phyloP scores from a whole-genome alignment of 2,329 filamentous ascomycete species.

The Trichoderma arundinaceum region DNA sequence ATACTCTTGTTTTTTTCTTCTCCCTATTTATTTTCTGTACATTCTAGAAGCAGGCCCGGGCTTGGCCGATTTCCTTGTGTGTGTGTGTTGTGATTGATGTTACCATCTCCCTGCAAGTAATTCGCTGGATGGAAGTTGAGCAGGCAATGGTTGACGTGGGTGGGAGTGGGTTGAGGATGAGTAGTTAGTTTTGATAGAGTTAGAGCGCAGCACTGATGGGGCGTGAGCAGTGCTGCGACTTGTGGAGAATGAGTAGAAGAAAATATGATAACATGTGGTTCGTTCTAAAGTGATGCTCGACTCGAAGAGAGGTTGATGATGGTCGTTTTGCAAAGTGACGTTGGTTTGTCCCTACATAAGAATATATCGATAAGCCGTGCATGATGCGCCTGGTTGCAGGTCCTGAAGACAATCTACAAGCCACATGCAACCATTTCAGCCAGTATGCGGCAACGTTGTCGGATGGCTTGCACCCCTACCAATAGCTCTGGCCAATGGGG shows the following conservation, averaged over 20 bases:
- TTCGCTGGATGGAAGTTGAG: constrained; percentile 34
- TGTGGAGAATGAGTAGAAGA: constrained; percentile 19
- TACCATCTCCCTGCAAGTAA: constrained; percentile 44
- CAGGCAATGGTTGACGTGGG: constrained; percentile 17
- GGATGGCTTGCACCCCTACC: neutral
- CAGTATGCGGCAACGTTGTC: constrained; percentile 1
- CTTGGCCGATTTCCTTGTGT: constrained; percentile 39
- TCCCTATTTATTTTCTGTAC: constrained; percentile 41
- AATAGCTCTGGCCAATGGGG: constrained; percentile 13
- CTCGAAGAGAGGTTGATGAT: neutral
- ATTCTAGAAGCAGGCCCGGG: constrained; percentile 45
- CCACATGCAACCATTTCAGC: constrained; percentile 22
- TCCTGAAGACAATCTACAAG: constrained; percentile 11
- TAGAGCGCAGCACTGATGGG: neutral
- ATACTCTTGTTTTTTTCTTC: constrained; percentile 39
- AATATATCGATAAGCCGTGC: constrained; percentile 9
- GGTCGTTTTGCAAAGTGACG: neutral
- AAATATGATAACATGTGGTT: constrained; percentile 16
- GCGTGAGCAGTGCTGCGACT: constrained; percentile 4
- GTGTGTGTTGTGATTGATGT: constrained; percentile 36
- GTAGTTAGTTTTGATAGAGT: constrained; percentile 4
- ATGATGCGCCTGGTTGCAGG: neutral
- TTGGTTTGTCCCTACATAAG: neutral
- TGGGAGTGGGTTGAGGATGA: neutral
- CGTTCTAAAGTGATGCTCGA: neutral